These are phyloP conservation scores for Clathrus columnatus DNA, from an alignment of 768 basidiomycete genomes.

Conservation along the genomic window DNA sequence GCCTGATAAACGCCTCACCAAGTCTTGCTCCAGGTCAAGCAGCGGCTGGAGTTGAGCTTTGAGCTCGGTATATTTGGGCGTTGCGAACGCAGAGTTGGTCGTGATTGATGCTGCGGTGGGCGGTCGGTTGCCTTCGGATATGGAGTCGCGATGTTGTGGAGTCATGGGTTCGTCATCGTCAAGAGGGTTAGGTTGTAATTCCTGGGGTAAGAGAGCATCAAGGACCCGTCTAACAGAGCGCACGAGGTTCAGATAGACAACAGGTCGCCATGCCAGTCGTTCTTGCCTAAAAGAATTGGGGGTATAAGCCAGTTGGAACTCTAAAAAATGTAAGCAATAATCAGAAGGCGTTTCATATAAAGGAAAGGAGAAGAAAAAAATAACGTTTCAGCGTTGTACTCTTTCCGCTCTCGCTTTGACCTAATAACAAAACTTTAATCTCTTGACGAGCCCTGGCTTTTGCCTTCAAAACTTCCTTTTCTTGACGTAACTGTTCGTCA, in stretches of 20 bases:
- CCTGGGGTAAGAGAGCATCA: conserved; percentile 44
- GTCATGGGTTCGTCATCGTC: conserved; percentile 38
- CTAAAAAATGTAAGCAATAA: conserved; percentile 28
- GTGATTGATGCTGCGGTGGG: conserved; percentile 42
- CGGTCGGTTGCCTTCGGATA: conserved; percentile 17
- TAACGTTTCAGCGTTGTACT: conserved; percentile 86
- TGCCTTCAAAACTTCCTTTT: conserved; percentile 46
- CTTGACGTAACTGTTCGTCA: conserved; percentile 67
- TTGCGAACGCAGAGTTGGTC: conserved; percentile 51
- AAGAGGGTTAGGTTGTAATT: not conserved
- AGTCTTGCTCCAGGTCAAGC: conserved; percentile 55
- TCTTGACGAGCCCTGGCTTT: conserved; percentile 22
- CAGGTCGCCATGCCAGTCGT: conserved; percentile 77
- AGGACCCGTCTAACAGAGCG: conserved; percentile 67
- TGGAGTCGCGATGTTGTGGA: conserved; percentile 46
- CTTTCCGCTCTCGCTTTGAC: conserved; percentile 87
- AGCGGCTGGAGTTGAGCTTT: conserved; percentile 52
- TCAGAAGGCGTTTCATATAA: conserved; percentile 5
- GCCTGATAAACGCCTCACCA: conserved; percentile 58
- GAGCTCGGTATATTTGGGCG: conserved; percentile 2
- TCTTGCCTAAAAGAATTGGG: conserved; percentile 71
- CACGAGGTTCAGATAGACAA: conserved; percentile 83
- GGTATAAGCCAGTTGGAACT: conserved; percentile 76
- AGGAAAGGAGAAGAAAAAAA: conserved; percentile 18
- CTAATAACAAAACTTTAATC: conserved; percentile 70